Evolutionary conservation across 2,329 filamentous ascomycete species (phyloP).

Genomic region (Colletotrichum falcatum): DNA sequence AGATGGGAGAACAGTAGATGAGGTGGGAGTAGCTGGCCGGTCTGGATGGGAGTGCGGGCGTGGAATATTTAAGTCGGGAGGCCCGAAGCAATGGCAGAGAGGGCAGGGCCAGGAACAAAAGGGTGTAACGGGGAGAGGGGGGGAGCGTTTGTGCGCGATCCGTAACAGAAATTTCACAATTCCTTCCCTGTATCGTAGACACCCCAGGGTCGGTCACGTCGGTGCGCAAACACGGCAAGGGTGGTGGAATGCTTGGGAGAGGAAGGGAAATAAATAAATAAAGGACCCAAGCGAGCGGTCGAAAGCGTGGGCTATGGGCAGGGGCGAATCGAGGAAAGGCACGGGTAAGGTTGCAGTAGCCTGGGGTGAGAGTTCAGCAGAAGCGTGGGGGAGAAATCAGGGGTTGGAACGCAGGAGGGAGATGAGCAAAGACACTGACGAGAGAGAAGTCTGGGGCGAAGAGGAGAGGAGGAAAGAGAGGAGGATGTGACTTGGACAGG

Average conservation of each 20-base stretch:
- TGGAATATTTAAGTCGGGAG: constrained; percentile 34
- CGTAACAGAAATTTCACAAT: constrained; percentile 41
- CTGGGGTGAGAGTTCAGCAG: constrained; percentile 36
- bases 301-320: constrained; percentile 35
- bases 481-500: neutral
- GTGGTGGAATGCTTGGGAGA: constrained; percentile 33
- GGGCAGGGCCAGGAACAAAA: constrained; percentile 15
- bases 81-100: constrained; percentile 12
- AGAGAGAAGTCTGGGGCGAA: neutral
- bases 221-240: constrained; percentile 40
- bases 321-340: constrained; percentile 33
- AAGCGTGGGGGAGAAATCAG: constrained; percentile 41
- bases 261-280: neutral
- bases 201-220: constrained; percentile 33
- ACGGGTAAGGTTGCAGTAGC: constrained; percentile 42
- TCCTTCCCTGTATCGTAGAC: constrained; percentile 36
- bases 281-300: constrained; percentile 40
- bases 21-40: constrained; percentile 1
- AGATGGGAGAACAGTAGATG: constrained; percentile 20
- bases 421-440: constrained; percentile 30
- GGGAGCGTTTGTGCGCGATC: constrained; percentile 38
- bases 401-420: constrained; percentile 35
- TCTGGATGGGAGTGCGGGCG: constrained; percentile 26
- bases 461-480: constrained; percentile 17
- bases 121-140: constrained; percentile 21